Conservation (phyloP, 768 basidiomycete genomes). For the Paxillus involutus region DNA sequence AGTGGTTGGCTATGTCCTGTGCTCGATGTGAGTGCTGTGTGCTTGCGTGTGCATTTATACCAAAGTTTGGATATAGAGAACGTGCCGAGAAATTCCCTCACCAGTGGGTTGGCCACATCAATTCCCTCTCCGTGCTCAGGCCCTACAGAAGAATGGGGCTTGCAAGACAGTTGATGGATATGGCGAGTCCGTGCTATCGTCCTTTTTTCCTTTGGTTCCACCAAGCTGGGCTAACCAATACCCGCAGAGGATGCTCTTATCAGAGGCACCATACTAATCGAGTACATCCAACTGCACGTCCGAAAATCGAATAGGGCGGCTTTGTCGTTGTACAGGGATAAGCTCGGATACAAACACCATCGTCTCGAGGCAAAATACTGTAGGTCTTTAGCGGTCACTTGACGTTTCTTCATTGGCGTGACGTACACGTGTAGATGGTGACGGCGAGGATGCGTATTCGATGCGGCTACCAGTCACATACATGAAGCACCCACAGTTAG, state of each 20-base stretch:
- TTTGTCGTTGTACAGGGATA: conserved; percentile 16
- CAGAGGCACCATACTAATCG: conserved; percentile 12
- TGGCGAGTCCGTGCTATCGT: conserved; percentile 19
- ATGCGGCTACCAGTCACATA: conserved; percentile 20
- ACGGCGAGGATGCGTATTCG: conserved; percentile 24
- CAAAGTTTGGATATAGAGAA: conserved; percentile 14
- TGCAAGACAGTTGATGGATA: conserved; percentile 26
- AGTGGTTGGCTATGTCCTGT: conserved; percentile 57
- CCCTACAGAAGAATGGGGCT: conserved; percentile 30
- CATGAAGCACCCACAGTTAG: conserved; percentile 8
- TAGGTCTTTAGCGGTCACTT: conserved; percentile 11
- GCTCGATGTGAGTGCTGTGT: conserved; percentile 44
- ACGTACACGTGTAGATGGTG: conserved; percentile 18
- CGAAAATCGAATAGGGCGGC: conserved; percentile 29
- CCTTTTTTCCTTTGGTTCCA: background rate
- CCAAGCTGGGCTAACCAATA: background rate
- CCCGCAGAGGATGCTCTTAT: conserved; percentile 25
- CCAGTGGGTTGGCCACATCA: conserved; percentile 23
- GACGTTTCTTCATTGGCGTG: background rate
- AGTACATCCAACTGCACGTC: conserved; percentile 28
- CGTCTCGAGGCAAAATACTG: conserved; percentile 22
- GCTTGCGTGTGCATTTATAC: conserved; percentile 2
- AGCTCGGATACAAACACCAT: conserved; percentile 23
- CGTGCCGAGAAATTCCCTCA: conserved; percentile 14
- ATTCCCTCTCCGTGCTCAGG: conserved; percentile 28